Conservation (phyloP, 495 filamentous ascomycete genomes). For the Articulospora tetracladia region DNA sequence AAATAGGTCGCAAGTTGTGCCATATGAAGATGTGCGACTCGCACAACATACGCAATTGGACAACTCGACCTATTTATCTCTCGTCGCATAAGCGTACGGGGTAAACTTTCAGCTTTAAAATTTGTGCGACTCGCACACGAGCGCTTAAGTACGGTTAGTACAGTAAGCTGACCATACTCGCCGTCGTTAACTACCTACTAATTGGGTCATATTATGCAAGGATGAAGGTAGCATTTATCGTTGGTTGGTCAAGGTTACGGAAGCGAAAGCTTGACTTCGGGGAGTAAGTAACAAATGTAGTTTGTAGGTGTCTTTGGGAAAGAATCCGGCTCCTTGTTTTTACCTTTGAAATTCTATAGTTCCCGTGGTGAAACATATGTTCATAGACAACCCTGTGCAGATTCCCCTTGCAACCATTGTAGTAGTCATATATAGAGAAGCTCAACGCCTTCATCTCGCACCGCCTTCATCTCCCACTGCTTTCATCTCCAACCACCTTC, state of each 20-base stretch:
- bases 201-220: neutral
- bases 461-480: too few species aligned
- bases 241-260: conserved; percentile 2
- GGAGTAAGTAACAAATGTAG: conserved; percentile 2
- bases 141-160: neutral
- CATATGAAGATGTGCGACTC: conserved; percentile 5
- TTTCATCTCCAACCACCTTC: neutral
- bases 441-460: neutral
- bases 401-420: neutral
- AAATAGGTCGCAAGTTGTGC: neutral
- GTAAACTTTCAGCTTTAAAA: neutral
- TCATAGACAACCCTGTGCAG: conserved; percentile 1
- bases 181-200: neutral
- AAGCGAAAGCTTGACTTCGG: neutral
- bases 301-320: neutral
- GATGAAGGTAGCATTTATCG: conserved; percentile 6
- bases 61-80: neutral
- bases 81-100: neutral
- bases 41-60: neutral
- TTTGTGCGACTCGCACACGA: conserved; percentile 5
- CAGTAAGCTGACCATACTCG: conserved; percentile 1
- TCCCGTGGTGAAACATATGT: neutral
- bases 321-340: neutral
- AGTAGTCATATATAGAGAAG: conserved; percentile 1
- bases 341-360: neutral